Conservation (phyloP, 257 asterid species). For the Fraxinus cuspidata region DNA sequence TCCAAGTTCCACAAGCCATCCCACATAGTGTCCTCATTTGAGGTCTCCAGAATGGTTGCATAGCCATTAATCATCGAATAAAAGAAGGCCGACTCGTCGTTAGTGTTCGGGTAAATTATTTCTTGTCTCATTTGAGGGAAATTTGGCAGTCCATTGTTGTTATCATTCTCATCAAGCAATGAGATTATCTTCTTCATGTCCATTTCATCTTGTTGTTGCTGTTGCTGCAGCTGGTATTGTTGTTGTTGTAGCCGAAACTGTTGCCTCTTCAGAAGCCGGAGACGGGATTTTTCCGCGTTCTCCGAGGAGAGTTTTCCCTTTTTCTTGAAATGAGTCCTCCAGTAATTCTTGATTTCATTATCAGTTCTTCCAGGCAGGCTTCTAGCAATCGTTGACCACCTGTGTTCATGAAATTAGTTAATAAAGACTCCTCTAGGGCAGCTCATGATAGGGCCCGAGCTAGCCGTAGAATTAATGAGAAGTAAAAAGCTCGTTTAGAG, state of each 20-base stretch:
- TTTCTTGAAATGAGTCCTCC: conserved; percentile 91
- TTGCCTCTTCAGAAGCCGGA: conserved; percentile 56
- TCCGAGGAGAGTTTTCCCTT: conserved; percentile 38
- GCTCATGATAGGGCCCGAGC: not conserved
- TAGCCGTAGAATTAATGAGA: not conserved
- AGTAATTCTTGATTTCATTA: conserved; percentile 78
- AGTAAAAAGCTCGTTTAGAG: no score
- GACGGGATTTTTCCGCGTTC: conserved; percentile 41
- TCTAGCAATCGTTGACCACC: conserved; percentile 93
- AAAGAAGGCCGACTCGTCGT: conserved; percentile 31
- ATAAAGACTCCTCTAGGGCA: not conserved
- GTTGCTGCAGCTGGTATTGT: conserved; percentile 31
- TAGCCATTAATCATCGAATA: conserved; percentile 43
- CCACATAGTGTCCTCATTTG: conserved; percentile 55
- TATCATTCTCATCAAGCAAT: conserved; percentile 42
- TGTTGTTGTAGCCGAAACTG: conserved; percentile 62
- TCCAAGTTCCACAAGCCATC: conserved; percentile 75
- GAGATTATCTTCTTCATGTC: conserved; percentile 49
- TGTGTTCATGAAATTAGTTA: conserved; percentile 15
- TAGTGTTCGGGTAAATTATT: conserved; percentile 15
- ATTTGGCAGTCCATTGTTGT: conserved; percentile 17
- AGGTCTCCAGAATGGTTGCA: conserved; percentile 34
- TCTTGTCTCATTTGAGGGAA: conserved; percentile 46
- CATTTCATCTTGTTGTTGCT: conserved; percentile 33
- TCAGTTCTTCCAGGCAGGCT: conserved; percentile 83